Evolutionary conservation across 495 filamentous ascomycete genomes (phyloP), one percentile per base, ranked within the genome.

Genomic region (Neurospora terricola): DNA sequence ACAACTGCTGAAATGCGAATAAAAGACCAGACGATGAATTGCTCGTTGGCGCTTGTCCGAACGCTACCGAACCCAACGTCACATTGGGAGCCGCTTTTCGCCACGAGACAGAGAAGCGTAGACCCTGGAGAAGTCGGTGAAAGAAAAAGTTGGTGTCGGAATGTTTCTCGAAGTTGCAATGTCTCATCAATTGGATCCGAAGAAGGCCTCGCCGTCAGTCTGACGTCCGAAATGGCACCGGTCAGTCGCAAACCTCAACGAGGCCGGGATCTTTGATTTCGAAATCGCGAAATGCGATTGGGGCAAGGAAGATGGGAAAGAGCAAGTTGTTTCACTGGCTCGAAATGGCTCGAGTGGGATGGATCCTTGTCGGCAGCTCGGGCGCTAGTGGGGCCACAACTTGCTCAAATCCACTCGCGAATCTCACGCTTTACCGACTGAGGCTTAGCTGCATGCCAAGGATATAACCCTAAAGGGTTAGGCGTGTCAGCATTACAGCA

Each of bases 391-490:
- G 62, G 68, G 75, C 76, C 78, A 81, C 81, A 86, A 85, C 72
- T 78, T 86, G 84, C 84, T 86, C 84, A 86, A 86, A 86, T 78
- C 76, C 79, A 74, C 84, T 82, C 84, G 75, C 54, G 18, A 21
- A 54, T 11, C 69, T 66, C 54, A 34, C 54, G 54, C 54, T 34
- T 66, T 18, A 66, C 54, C 23, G 0, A 66, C 0, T 8, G 6
- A 1, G 54, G 27, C 14, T 66, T 34, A 34, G 27, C 30, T 0
- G 54, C 5, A 12, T 34, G 7, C 27, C 12, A 14, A 4, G 34
- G 18, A 66, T 9, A 66, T 12, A 18, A 0, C 54, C 54, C 27
- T 4, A 66, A 66, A 66, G 54, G 54, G 27, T 18, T 66, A 66
- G 18, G 54, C 27, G 54, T 34, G 27, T 34, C 14, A 30, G 27